Conservation (phyloP, 2,329 filamentous ascomycete species). For the Alternaria alternata region DNA sequence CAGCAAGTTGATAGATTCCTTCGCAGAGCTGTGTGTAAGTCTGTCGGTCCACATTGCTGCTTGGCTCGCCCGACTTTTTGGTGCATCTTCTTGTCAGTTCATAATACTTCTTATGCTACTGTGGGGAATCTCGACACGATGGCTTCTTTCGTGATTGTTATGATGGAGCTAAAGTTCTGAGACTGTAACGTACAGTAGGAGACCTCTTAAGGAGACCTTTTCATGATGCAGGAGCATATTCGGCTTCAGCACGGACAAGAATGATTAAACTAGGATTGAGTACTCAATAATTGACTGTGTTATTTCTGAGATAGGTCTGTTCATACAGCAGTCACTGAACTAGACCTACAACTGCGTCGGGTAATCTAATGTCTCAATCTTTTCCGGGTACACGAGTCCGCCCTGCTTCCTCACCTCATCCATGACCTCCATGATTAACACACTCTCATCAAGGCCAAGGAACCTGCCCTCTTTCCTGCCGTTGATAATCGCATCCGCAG, state of each 20-base stretch:
- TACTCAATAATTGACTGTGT: neutral
- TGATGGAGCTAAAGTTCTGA: no score
- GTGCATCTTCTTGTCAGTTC: neutral
- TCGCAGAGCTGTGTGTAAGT: no score
- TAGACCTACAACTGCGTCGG: slow-evolving; percentile 38
- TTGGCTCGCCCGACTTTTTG: neutral
- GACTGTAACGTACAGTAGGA: no score
- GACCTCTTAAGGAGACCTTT: neutral
- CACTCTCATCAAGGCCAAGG: slow-evolving; percentile 74
- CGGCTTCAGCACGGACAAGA: neutral
- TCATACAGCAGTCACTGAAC: neutral
- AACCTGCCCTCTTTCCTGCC: slow-evolving; percentile 76
- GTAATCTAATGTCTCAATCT: slow-evolving; percentile 65
- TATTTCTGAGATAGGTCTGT: neutral
- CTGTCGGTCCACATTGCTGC: neutral
- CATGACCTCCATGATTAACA: slow-evolving; percentile 85
- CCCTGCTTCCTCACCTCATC: slow-evolving; percentile 72
- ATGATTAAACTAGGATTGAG: neutral
- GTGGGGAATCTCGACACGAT: neutral
- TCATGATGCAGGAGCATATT: neutral
- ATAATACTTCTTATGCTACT: neutral
- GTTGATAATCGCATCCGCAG: slow-evolving; percentile 76
- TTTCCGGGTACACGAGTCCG: slow-evolving; percentile 68
- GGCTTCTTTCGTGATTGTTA: no score
- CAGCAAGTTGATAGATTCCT: no score